Conservation (phyloP, 106 monocot genomes). For the Dendrobium chrysotoxum region DNA sequence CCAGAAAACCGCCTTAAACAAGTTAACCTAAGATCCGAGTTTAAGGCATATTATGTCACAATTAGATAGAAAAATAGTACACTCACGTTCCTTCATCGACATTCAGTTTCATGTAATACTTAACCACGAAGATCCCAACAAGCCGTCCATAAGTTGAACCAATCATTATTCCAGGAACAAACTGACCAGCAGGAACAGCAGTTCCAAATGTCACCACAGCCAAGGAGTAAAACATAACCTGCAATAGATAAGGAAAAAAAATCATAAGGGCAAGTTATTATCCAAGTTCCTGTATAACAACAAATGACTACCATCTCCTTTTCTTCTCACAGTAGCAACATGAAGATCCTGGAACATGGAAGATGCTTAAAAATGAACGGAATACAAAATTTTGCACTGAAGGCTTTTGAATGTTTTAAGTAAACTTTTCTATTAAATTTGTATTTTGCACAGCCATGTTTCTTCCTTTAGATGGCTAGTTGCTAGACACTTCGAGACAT, state of each 20-base stretch:
- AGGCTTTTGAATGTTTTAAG: neutral
- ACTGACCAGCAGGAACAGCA: slow-evolving; percentile 98
- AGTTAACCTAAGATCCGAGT: neutral
- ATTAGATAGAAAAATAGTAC: neutral
- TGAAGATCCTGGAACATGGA: slow-evolving; percentile 1
- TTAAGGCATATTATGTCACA: neutral
- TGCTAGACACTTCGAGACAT: neutral
- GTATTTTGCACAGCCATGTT: neutral
- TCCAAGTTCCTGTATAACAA: neutral
- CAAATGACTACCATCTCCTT: neutral
- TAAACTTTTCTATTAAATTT: neutral
- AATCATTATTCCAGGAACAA: slow-evolving; percentile 99
- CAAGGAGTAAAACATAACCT: slow-evolving; percentile 93
- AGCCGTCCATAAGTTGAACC: slow-evolving; percentile 98
- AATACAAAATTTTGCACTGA: neutral
- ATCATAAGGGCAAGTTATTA: neutral
- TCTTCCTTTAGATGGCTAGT: neutral
- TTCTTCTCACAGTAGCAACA: neutral
- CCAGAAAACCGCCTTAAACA: too few species aligned
- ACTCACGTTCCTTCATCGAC: slow-evolving; percentile 99
- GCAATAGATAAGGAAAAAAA: slow-evolving; percentile 12
- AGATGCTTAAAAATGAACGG: neutral
- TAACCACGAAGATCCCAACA: slow-evolving; percentile 96
- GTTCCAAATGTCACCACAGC: slow-evolving; percentile 96
- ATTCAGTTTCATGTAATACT: slow-evolving; percentile 80